These are phyloP conservation scores for Cicer cuneatum DNA, from an alignment of 306 rosid genomes.

Conservation along the genomic window DNA sequence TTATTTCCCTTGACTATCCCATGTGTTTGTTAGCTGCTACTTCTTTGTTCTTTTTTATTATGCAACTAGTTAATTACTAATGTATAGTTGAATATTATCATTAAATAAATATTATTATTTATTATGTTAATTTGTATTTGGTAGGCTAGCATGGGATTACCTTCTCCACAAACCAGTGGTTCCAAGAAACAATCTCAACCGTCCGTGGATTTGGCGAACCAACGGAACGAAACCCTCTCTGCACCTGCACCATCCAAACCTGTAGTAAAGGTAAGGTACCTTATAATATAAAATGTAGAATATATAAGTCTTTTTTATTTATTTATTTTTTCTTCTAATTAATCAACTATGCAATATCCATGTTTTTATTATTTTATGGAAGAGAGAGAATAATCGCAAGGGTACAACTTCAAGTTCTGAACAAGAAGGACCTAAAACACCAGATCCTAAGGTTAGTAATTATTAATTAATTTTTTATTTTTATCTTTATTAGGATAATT, in stretches of 20 bases:
- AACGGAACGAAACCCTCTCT: conserved; percentile 53
- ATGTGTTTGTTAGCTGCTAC: too few relatives aligned
- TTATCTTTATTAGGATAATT: neutral
- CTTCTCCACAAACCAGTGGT: conserved; percentile 59
- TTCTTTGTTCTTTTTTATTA: too few relatives aligned
- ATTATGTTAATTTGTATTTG: conserved; percentile 25
- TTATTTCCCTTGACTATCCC: too few relatives aligned
- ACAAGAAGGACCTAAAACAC: conserved; percentile 92
- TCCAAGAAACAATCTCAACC: conserved; percentile 67
- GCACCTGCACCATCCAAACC: conserved; percentile 64
- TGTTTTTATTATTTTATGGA: conserved; percentile 7
- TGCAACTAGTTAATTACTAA: neutral
- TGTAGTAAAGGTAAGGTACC: conserved; percentile 55
- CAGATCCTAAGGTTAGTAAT: conserved; percentile 86
- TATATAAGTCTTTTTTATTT: neutral
- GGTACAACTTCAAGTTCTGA: conserved; percentile 90
- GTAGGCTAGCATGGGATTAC: conserved; percentile 59
- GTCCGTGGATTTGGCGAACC: conserved; percentile 74
- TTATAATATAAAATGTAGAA: neutral
- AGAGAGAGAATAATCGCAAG: conserved; percentile 77
- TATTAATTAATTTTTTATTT: neutral
- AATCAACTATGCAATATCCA: conserved; percentile 28
- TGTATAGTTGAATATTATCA: conserved; percentile 15
- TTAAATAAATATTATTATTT: neutral
- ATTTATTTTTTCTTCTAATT: neutral